These are phyloP conservation scores for Microascus cirrosus DNA, from an alignment of 2,329 filamentous ascomycete species.

Conservation along the genomic window DNA sequence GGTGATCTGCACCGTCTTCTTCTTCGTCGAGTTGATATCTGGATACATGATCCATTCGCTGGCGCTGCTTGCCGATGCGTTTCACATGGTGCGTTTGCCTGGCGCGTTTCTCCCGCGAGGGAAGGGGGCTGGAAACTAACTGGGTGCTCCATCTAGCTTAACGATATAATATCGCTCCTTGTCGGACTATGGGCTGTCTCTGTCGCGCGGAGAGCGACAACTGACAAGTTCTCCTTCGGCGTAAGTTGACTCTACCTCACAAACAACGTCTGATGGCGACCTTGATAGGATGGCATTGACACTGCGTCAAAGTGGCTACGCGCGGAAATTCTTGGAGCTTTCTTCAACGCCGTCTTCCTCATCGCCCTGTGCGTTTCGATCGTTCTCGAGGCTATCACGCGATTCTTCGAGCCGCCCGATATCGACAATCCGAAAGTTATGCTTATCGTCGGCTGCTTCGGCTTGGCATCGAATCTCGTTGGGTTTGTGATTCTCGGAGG, in stretches of 20 bases:
- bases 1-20: constrained; percentile 80
- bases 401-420: constrained; percentile 82
- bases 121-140: not conserved
- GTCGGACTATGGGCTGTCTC: constrained; percentile 95
- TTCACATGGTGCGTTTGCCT: constrained; percentile 70
- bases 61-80: constrained; percentile 89
- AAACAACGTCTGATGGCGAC: not conserved
- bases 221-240: constrained; percentile 91
- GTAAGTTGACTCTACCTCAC: constrained; percentile 36
- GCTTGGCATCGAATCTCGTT: constrained; percentile 77
- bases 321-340: constrained; percentile 88
- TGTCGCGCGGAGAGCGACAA: constrained; percentile 72
- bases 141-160: constrained; percentile 48
- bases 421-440: constrained; percentile 80
- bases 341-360: constrained; percentile 95
- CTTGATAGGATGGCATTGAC: not conserved
- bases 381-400: constrained; percentile 85
- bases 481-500: constrained; percentile 89
- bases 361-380: constrained; percentile 95
- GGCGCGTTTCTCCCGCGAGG: not conserved
- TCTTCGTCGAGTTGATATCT: constrained; percentile 75
- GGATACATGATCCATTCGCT: constrained; percentile 85
- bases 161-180: constrained; percentile 89
- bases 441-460: constrained; percentile 77
- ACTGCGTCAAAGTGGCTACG: constrained; percentile 64